phyloP scores from a whole-genome alignment of 1,139 yeast genomes.

The Pichia sp. region DNA sequence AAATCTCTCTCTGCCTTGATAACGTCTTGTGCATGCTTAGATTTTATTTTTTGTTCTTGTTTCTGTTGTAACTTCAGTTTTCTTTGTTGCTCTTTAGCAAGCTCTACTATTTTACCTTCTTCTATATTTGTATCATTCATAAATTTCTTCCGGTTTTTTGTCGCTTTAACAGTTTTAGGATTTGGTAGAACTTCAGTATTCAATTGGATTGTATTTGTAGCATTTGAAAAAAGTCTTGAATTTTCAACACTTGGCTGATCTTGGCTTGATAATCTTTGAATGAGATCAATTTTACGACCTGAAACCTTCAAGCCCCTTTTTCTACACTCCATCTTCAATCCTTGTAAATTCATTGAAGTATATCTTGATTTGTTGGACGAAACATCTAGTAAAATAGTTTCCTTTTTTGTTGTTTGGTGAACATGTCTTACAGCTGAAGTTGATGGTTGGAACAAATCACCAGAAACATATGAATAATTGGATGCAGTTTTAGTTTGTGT shows the following conservation, averaged over 20 bases:
- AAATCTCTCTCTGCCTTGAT: neutral
- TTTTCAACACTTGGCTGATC: conserved; percentile 15
- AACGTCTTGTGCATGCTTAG: neutral
- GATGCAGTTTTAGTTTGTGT: conserved; percentile 1
- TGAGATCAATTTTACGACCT: conserved; percentile 49
- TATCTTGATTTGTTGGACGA: conserved; percentile 26
- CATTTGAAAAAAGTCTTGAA: conserved; percentile 7
- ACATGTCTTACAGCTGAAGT: conserved; percentile 29
- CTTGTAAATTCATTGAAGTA: conserved; percentile 40
- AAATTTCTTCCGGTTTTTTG: neutral
- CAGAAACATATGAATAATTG: conserved; percentile 7
- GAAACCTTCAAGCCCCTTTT: conserved; percentile 48
- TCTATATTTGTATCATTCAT: neutral
- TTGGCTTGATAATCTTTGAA: conserved; percentile 36
- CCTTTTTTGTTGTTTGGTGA: conserved; percentile 36
- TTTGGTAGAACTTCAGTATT: neutral
- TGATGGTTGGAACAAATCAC: conserved; percentile 11
- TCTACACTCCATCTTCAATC: conserved; percentile 48
- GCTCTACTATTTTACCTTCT: neutral
- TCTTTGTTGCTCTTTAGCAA: neutral
- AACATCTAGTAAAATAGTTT: conserved; percentile 31
- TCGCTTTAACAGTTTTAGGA: neutral
- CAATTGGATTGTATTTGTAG: neutral
- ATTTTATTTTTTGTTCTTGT: neutral
- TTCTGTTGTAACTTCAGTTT: neutral